phyloP scores from a whole-genome alignment of 305 asterid species.

The Lippia alba region DNA sequence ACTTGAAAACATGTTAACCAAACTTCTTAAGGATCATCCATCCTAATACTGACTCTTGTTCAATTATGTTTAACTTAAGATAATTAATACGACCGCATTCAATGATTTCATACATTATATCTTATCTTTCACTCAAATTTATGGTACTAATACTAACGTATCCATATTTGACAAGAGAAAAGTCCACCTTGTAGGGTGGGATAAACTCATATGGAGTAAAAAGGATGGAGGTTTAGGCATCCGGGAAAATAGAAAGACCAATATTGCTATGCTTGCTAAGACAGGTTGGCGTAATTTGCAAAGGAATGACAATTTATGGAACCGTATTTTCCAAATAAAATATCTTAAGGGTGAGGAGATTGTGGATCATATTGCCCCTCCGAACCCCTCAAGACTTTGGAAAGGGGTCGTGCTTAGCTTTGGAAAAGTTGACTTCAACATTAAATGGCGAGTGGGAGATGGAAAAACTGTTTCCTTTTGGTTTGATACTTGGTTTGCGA shows the following conservation, averaged over 20 bases:
- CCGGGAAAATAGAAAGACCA: neutral
- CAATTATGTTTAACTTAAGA: too few relatives aligned
- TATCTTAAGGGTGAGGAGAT: neutral
- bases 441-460: neutral
- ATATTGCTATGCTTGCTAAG: neutral
- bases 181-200: neutral
- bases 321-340: neutral
- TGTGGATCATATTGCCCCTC: neutral
- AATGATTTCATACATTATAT: too few relatives aligned
- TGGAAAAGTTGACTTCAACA: neutral
- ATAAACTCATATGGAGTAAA: neutral
- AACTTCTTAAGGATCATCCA: too few relatives aligned
- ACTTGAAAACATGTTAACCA: too few relatives aligned
- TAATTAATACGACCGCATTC: too few relatives aligned
- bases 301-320: neutral
- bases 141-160: too few relatives aligned
- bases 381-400: too few relatives aligned
- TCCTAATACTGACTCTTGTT: too few relatives aligned
- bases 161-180: neutral
- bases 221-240: neutral
- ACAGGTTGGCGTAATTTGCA: neutral
- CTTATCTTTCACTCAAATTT: too few relatives aligned
- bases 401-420: neutral
- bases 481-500: too few relatives aligned
- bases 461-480: neutral